Base-by-base conservation (phyloP, 441 rosid species). In the Corymbia calophylla region DNA sequence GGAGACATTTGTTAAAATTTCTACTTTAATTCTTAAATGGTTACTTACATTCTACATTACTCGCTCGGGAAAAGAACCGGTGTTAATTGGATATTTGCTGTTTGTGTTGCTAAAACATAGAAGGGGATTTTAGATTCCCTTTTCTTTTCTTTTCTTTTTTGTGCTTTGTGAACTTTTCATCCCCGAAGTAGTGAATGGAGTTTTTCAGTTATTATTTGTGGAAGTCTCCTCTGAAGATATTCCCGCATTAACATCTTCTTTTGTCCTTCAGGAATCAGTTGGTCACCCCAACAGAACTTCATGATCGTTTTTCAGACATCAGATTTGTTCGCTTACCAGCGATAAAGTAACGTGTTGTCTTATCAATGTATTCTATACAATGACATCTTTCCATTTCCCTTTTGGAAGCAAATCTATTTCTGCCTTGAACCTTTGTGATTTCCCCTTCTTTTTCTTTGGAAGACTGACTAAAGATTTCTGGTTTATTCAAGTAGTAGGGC, bases 301-400 rank as follows among this genome's bases (percentile, higher is more conserved):
- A 91, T 89, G 96, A 97, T 66, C 98, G 86, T 12, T 94, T 98
- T 82, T 96, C 98, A 15, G 97, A 94, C 77, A 95, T 98, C 86
- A 97, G 98, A 90, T 96, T 97, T 87, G 94, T 98, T 91, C 95
- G 96, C 27, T 90, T 97, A 89, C 91, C 96, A 8, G 91, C 95
- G 29, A 96, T 98, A 73, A 95, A 93, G 99, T 97, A 96, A 89
- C 87, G 87, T 31, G 56, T 51, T 89, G 49, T 77, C 84, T 21
- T 39, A 39, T 12, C 29, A 77, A 23, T 39, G 51, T 23, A 73
- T 21, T 73, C 49, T 39, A 21, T 39, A 44, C 51, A 9, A 27
- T 47, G 58, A 70, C 49, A 21, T 86, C 23, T 39, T 86, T 39
- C 73, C 17, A 55, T 60, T 84, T 82, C 62, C 29, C 86, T 53